Percentiles rank a stretch among this genome's conserved stretches.
phyloP scores from a whole-genome alignment of 371 early-diverging fungal species.

The Catenaria anguillulae region DNA sequence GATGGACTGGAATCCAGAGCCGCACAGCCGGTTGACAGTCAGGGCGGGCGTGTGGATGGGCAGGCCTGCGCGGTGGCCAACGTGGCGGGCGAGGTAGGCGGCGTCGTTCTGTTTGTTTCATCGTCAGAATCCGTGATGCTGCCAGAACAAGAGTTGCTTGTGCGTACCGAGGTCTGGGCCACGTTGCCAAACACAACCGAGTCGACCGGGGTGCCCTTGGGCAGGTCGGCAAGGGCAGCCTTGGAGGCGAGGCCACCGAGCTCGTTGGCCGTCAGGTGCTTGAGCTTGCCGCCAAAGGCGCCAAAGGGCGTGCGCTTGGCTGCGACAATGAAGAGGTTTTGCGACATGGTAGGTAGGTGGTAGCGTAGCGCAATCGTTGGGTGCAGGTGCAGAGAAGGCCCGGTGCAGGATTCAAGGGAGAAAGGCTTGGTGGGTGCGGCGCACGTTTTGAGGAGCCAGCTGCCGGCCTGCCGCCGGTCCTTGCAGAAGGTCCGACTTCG shows the following conservation, averaged over 20 bases:
- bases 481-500: too few relatives aligned
- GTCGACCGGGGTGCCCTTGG: slow-evolving; percentile 54
- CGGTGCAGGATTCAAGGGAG: too few relatives aligned
- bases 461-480: too few relatives aligned
- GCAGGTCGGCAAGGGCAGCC: slow-evolving; percentile 65
- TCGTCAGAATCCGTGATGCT: too few relatives aligned
- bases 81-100: slow-evolving; percentile 82
- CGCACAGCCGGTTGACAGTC: slow-evolving; percentile 90
- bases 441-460: too few relatives aligned
- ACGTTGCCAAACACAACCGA: slow-evolving; percentile 93
- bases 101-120: slow-evolving; percentile 28
- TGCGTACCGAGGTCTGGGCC: slow-evolving; percentile 46
- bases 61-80: slow-evolving; percentile 73
- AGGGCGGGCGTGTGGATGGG: slow-evolving; percentile 67
- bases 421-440: too few relatives aligned
- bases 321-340: too few relatives aligned
- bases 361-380: too few relatives aligned
- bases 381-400: too few relatives aligned
- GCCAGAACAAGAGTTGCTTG: too few relatives aligned
- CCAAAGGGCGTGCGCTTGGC: slow-evolving; percentile 51
- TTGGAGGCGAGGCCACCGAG: slow-evolving; percentile 81
- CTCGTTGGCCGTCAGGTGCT: slow-evolving; percentile 67
- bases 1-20: slow-evolving; percentile 87
- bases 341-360: too few relatives aligned
- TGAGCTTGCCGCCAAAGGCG: slow-evolving; percentile 73